Percentiles rank a stretch among this genome's conserved stretches.
phyloP scores from a whole-genome alignment of 1,284 basidiomycete species.

The Grifola frondosa region DNA sequence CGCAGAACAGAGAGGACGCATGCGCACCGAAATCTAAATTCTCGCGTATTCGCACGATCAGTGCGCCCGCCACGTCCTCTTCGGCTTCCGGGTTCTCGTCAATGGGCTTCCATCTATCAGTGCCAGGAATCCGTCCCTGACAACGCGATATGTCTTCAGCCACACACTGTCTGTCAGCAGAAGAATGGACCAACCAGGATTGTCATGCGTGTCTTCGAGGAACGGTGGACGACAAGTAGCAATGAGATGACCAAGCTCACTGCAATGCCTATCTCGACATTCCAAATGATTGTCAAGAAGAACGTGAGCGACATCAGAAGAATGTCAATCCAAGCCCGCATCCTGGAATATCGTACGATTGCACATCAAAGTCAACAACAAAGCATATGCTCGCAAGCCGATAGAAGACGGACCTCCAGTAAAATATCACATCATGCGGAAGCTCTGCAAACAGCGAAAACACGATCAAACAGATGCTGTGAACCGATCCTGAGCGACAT shows the following conservation, averaged over 20 bases:
- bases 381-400: conserved; percentile 3
- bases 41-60: conserved; percentile 82
- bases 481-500: conserved; percentile 4
- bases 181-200: conserved; percentile 48
- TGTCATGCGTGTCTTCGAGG: conserved; percentile 74
- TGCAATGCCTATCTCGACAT: conserved; percentile 82
- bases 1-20: conserved; percentile 3
- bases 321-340: conserved; percentile 87
- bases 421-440: conserved; percentile 83
- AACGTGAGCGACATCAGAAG: conserved; percentile 85
- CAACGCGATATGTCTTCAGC: not conserved
- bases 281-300: conserved; percentile 75
- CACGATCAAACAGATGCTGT: conserved; percentile 79
- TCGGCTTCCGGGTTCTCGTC: conserved; percentile 76
- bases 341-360: too few species aligned
- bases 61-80: conserved; percentile 73
- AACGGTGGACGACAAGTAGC: conserved; percentile 84
- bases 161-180: not conserved
- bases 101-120: conserved; percentile 79
- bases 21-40: conserved; percentile 75
- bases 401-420: conserved; percentile 61
- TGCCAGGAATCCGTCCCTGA: conserved; percentile 79
- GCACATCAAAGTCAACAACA: not conserved
- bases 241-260: conserved; percentile 84
- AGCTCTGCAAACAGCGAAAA: conserved; percentile 83